phyloP scores from a whole-genome alignment of 306 rosid species.

The Rosa lucieae region DNA sequence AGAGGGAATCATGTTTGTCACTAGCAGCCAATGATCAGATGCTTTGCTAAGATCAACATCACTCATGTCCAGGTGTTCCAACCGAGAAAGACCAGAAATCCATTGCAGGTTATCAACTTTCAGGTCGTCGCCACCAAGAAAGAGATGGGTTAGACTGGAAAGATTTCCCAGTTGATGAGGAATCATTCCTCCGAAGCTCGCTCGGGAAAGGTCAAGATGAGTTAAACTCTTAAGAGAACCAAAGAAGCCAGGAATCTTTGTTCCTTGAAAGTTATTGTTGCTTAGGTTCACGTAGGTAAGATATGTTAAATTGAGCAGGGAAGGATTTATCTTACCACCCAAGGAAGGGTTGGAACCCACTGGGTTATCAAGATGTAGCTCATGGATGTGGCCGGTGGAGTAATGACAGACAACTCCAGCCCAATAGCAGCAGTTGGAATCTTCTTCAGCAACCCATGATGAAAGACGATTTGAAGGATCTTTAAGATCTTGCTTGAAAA shows the following conservation, averaged over 20 bases:
- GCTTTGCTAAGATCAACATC: too few species aligned
- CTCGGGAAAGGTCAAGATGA: background rate
- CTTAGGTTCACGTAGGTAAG: constrained; percentile 16
- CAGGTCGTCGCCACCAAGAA: too few species aligned
- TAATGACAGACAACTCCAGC: constrained; percentile 4
- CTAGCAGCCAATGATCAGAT: too few species aligned
- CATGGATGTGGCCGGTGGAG: background rate
- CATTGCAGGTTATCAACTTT: too few species aligned
- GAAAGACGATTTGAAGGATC: background rate
- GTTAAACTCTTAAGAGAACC: constrained; percentile 16
- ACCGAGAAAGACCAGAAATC: too few species aligned
- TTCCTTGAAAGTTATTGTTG: background rate
- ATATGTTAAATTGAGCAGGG: constrained; percentile 12
- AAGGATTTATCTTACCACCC: constrained; percentile 21
- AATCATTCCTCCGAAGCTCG: too few species aligned
- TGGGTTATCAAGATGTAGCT: background rate
- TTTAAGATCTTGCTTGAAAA: background rate
- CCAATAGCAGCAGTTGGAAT: constrained; percentile 21
- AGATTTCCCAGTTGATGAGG: too few species aligned
- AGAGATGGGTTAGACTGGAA: too few species aligned
- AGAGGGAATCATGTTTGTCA: too few species aligned
- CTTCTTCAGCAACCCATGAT: background rate
- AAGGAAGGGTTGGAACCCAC: background rate
- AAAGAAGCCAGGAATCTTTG: constrained; percentile 20
- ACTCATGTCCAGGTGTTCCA: too few species aligned